These are phyloP conservation scores for Starmerella tilneyi DNA, from an alignment of 805 yeast genomes.

Conservation along the genomic window DNA sequence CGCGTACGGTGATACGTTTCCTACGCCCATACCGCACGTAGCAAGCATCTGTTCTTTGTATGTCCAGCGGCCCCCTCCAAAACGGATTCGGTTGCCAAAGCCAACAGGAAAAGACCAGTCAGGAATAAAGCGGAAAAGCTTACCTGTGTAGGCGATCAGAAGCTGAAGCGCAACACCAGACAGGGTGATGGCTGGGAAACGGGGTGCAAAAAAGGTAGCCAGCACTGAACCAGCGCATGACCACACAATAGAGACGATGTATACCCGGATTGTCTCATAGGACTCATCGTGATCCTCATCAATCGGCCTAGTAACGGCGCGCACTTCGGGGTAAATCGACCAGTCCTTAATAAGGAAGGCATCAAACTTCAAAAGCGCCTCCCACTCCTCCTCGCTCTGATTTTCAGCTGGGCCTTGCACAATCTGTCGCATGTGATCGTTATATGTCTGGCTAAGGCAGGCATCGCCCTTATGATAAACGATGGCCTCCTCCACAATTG, in stretches of 20 bases:
- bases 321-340: constrained; percentile 52
- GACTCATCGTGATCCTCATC: constrained; percentile 34
- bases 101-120: constrained; percentile 13
- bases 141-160: constrained; percentile 52
- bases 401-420: constrained; percentile 6
- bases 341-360: constrained; percentile 37
- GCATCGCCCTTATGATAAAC: constrained; percentile 40
- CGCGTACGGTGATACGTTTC: constrained; percentile 26
- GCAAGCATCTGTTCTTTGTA: constrained; percentile 34
- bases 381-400: constrained; percentile 21
- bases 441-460: constrained; percentile 37
- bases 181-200: constrained; percentile 44
- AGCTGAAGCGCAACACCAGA: constrained; percentile 47
- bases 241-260: constrained; percentile 42
- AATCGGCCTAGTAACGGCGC: constrained; percentile 43
- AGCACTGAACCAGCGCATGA: constrained; percentile 47
- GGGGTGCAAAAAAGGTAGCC: constrained; percentile 49
- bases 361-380: constrained; percentile 28
- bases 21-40: constrained; percentile 33
- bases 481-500: constrained; percentile 35
- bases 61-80: constrained; percentile 48
- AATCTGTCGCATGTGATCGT: constrained; percentile 30
- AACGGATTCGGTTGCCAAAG: constrained; percentile 7
- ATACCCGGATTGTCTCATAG: constrained; percentile 44
- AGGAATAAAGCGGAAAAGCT: constrained; percentile 30